A percentile compares a stretch with the other conserved stretches of the same genome.
phyloP scores from a whole-genome alignment of 78 protist species.

The Dictyostelium citrinum region DNA sequence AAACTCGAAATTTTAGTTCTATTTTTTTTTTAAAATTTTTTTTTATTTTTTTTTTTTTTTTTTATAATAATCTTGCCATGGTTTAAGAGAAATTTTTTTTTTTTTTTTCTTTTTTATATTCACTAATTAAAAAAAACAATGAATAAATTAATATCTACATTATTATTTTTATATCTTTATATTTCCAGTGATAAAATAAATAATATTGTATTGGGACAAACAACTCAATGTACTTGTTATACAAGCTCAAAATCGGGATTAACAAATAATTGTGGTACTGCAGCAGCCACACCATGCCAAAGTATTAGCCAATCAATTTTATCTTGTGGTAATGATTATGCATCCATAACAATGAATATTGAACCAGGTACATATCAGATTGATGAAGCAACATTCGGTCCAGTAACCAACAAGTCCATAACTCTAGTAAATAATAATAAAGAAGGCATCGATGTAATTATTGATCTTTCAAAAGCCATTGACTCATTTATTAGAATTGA shows the following conservation, averaged over 20 bases:
- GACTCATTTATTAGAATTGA: background rate
- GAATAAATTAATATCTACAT: background rate
- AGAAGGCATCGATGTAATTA: background rate
- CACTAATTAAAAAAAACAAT: background rate
- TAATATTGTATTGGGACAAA: background rate
- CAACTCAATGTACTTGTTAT: background rate
- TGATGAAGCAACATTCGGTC: background rate
- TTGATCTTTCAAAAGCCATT: background rate
- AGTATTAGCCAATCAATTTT: background rate
- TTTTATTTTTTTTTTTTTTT: no score
- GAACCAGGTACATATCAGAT: background rate
- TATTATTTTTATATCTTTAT: background rate
- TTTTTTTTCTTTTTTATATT: no score
- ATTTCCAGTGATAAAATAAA: background rate
- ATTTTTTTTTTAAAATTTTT: no score
- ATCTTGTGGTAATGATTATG: background rate
- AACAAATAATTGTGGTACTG: background rate
- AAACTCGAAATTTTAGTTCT: no score
- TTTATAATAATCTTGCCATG: no score
- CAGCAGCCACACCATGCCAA: background rate
- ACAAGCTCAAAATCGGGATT: background rate
- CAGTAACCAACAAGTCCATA: background rate
- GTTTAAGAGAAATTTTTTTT: no score
- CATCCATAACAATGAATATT: background rate
- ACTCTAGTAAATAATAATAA: background rate